A percentile compares a stretch with the other conserved stretches of the same genome.
These are phyloP conservation scores for Tetratostichococcus sp. DNA, from an alignment of 139 green algal genomes.

Conservation along the genomic window DNA sequence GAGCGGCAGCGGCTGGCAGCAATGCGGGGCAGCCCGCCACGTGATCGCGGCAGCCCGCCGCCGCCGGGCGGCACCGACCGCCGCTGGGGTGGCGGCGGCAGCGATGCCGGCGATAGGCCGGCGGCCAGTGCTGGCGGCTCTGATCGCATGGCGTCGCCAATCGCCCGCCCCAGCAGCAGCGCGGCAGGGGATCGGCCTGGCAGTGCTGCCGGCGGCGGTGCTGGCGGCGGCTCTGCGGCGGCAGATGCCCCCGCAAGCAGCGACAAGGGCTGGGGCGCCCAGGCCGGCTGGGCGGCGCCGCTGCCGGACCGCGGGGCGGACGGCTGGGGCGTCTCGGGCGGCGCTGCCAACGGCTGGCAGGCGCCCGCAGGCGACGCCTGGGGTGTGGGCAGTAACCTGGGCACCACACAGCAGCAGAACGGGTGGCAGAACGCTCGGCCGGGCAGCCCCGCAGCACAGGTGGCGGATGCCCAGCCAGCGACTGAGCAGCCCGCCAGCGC, in stretches of 20 bases:
- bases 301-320: neutral
- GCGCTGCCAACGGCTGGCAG: neutral
- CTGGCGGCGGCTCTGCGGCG: too few species aligned
- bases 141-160: too few species aligned
- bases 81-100: neutral
- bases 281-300: neutral
- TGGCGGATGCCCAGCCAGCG: too few species aligned
- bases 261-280: neutral
- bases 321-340: too few species aligned
- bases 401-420: neutral
- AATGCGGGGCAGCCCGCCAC: neutral
- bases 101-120: too few species aligned
- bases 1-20: neutral
- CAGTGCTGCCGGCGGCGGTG: neutral
- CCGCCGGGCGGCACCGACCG: neutral
- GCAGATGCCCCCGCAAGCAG: neutral
- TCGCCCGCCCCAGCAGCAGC: too few species aligned
- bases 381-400: too few species aligned
- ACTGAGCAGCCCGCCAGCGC: too few species aligned
- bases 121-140: too few species aligned
- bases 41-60: neutral
- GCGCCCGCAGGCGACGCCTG: neutral
- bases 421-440: neutral
- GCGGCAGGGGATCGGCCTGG: too few species aligned
- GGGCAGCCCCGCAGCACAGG: neutral